Conservation (phyloP, 2,329 filamentous ascomycete genomes). For the Daldinia sp. region DNA sequence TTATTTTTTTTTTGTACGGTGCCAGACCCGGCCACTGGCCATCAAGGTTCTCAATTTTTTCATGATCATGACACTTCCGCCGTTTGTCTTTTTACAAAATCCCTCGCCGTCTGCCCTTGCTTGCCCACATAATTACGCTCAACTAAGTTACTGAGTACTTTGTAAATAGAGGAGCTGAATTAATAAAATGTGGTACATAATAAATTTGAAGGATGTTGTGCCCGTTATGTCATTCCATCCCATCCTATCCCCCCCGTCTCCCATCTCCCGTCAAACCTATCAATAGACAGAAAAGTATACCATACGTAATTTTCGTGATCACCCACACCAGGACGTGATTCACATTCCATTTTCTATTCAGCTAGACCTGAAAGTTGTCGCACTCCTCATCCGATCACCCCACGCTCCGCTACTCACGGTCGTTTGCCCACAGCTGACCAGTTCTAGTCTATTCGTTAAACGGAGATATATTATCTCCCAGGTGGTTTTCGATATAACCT, state of each 20-base stretch:
- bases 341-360: slow-evolving; percentile 13
- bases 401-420: slow-evolving; percentile 11
- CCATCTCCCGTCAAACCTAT: slow-evolving; percentile 9
- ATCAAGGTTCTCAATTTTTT: slow-evolving; percentile 45
- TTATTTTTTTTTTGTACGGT: slow-evolving; percentile 35
- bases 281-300: slow-evolving; percentile 9
- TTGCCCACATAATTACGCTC: slow-evolving; percentile 11
- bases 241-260: neutral
- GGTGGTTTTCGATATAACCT: neutral
- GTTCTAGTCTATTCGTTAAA: slow-evolving; percentile 3
- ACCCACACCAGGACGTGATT: slow-evolving; percentile 11
- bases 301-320: slow-evolving; percentile 20
- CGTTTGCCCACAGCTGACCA: slow-evolving; percentile 1
- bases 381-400: slow-evolving; percentile 14
- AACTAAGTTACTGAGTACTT: slow-evolving; percentile 11
- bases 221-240: slow-evolving; percentile 23
- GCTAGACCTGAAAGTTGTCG: slow-evolving; percentile 16
- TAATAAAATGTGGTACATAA: slow-evolving; percentile 25
- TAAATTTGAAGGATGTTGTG: slow-evolving; percentile 17
- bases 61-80: slow-evolving; percentile 29
- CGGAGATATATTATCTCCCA: neutral
- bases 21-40: slow-evolving; percentile 21
- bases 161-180: slow-evolving; percentile 27
- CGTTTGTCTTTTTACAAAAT: slow-evolving; percentile 24
- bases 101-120: slow-evolving; percentile 22